These are phyloP conservation scores for Phytophthora sojae DNA, from an alignment of 352 stramenopile species.

Conservation along the genomic window DNA sequence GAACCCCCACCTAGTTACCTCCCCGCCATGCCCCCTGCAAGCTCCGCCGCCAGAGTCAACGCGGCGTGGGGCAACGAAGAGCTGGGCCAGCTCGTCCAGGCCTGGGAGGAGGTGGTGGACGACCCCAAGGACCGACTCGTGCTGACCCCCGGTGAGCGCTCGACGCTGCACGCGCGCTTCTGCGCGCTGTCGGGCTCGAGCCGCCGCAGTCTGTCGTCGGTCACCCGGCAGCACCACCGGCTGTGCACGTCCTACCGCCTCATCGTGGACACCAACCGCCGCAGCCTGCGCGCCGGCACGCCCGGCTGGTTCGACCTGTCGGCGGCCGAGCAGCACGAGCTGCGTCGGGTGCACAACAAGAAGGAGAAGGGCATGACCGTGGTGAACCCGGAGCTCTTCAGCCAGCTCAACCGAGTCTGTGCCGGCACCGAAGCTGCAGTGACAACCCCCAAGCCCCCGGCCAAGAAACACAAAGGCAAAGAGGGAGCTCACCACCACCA, in stretches of 20 bases:
- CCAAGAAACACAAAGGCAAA: conserved; percentile 13
- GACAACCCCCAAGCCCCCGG: neutral
- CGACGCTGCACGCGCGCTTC: conserved; percentile 40
- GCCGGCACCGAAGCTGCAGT: neutral
- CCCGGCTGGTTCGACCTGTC: conserved; percentile 47
- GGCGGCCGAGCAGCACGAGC: conserved; percentile 32
- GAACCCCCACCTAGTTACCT: neutral
- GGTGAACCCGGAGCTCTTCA: conserved; percentile 36
- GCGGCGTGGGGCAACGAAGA: conserved; percentile 36
- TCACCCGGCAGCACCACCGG: conserved; percentile 40
- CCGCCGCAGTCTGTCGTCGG: conserved; percentile 33
- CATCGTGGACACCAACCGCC: conserved; percentile 40
- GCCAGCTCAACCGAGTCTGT: conserved; percentile 35
- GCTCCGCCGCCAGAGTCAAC: conserved; percentile 18
- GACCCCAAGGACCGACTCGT: conserved; percentile 38
- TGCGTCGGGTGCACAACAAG: conserved; percentile 31
- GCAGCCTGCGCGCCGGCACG: conserved; percentile 18
- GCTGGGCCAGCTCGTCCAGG: conserved; percentile 38
- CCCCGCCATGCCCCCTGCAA: conserved; percentile 19
- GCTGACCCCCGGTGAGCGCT: conserved; percentile 29
- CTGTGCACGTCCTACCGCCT: conserved; percentile 43
- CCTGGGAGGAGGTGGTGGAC: conserved; percentile 43
- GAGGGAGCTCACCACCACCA: conserved; percentile 1
- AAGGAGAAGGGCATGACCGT: conserved; percentile 44
- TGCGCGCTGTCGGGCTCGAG: conserved; percentile 17